Conservation (phyloP, 2,329 filamentous ascomycete genomes). For the Arachnopeziza araneosa region DNA sequence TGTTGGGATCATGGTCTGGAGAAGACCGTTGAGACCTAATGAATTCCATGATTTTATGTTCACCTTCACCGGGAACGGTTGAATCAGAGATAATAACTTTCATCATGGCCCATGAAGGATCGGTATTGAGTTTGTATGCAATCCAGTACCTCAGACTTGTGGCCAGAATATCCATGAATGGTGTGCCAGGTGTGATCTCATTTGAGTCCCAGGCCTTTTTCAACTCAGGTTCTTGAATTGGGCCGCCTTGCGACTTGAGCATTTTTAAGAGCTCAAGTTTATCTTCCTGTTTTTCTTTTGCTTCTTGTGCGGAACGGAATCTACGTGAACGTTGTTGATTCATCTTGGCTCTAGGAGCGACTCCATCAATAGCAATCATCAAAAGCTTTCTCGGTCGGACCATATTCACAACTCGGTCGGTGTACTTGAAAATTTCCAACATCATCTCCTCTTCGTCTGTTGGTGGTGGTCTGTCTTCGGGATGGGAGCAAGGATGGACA, state of each 20-base stretch:
- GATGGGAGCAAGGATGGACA: slow-evolving; percentile 96
- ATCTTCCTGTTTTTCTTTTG: slow-evolving; percentile 87
- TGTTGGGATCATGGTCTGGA: slow-evolving; percentile 91
- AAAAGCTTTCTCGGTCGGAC: slow-evolving; percentile 90
- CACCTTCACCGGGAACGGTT: slow-evolving; percentile 93
- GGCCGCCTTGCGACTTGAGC: slow-evolving; percentile 69
- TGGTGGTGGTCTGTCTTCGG: slow-evolving; percentile 85
- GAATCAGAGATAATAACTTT: slow-evolving; percentile 99
- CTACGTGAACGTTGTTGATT: slow-evolving; percentile 96
- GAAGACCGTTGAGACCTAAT: slow-evolving; percentile 88
- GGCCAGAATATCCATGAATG: slow-evolving; percentile 96
- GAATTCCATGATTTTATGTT: slow-evolving; percentile 99
- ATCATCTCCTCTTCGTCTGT: slow-evolving; percentile 99
- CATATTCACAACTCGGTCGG: slow-evolving; percentile 98
- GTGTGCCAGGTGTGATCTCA: slow-evolving; percentile 89
- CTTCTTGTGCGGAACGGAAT: slow-evolving; percentile 91
- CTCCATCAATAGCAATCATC: slow-evolving; percentile 97
- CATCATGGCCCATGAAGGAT: slow-evolving; percentile 89
- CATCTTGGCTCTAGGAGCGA: slow-evolving; percentile 98
- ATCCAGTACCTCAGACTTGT: slow-evolving; percentile 92
- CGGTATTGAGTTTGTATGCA: slow-evolving; percentile 94
- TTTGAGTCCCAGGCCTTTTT: slow-evolving; percentile 92
- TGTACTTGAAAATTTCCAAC: slow-evolving; percentile 96
- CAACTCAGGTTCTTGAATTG: slow-evolving; percentile 54
- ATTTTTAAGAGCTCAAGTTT: slow-evolving; percentile 84